Base-by-base conservation (phyloP, 306 rosid species). In the Cercis canadensis region DNA sequence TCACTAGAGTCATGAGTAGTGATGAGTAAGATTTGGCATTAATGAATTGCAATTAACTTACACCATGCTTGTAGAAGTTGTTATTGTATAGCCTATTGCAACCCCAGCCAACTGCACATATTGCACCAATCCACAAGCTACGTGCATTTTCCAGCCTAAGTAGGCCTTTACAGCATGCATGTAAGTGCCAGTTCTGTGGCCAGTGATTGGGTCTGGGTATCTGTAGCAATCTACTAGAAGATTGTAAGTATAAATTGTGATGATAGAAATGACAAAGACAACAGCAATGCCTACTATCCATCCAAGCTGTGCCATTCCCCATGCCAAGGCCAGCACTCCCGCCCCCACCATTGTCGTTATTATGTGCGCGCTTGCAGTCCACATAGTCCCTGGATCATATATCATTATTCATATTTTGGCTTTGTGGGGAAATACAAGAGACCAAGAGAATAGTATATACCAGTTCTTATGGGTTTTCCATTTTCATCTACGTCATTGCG, bases 11-110 rank as follows among this genome's bases (percentile, higher is more conserved):
- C n/a, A n/a, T n/a, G n/a, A n/a, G n/a, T n/a, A n/a, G n/a, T n/a
- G n/a, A n/a, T n/a, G n/a, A n/a, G n/a, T n/a, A n/a, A n/a, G n/a
- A n/a, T n/a, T n/a, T n/a, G n/a, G n/a, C n/a, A n/a, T n/a, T n/a
- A n/a, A n/a, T n/a, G n/a, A n/a, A n/a, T n/a, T n/a, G n/a, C n/a
- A n/a, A n/a, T n/a, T 11, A 50, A 79, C 88, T 14, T 59, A 86
- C 90, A 84, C 82, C 69, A 86, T 34, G 74, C 86, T 78, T 31
- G 74, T 72, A 40, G 87, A 60, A 6, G 90, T 72, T 47, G 88
- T 83, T 65, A 83, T 83, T 18, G 88, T 78, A 64, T 78, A 78
- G 71, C 90, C 83, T 54, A 80, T 81, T 8, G 85, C 70, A 49
- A 72, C 13, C 19, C 86, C 84, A 24, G 85, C 74, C 2, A 80